Conservation (phyloP, 208 protist genomes). For the Phytomonas sp. region DNA sequence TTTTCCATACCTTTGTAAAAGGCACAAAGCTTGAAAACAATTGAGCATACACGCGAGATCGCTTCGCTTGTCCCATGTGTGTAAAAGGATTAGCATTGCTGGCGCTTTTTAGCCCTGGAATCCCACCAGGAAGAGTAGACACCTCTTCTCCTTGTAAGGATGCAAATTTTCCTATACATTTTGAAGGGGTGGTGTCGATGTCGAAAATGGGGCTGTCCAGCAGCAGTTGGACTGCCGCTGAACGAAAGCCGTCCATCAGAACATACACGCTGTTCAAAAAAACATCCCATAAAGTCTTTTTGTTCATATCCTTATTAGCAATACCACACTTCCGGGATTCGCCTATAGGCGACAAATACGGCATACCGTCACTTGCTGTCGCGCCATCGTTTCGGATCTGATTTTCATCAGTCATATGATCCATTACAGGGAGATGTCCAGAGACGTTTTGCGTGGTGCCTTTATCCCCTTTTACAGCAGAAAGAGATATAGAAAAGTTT, state of each 20-base stretch:
- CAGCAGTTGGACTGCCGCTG: neutral
- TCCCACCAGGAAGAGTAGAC: neutral
- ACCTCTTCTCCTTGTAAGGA: neutral
- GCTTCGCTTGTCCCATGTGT: neutral
- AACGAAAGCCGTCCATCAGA: neutral
- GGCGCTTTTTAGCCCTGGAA: neutral
- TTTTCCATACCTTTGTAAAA: neutral
- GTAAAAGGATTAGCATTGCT: neutral
- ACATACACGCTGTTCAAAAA: neutral
- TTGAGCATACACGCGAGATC: neutral
- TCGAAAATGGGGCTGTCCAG: neutral
- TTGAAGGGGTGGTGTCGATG: neutral
- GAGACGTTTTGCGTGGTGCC: neutral
- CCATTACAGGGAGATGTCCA: neutral
- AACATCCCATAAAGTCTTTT: neutral
- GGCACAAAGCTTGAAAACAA: neutral
- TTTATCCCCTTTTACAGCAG: neutral
- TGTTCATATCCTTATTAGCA: neutral
- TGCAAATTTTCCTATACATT: neutral
- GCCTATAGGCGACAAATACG: neutral
- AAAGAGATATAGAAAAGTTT: neutral
- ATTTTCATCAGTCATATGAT: neutral
- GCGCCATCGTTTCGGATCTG: neutral
- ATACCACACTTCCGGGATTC: neutral
- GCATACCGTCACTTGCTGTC: neutral